These are phyloP conservation scores for Citropsis articulata DNA, from an alignment of 345 rosid species.

Conservation along the genomic window DNA sequence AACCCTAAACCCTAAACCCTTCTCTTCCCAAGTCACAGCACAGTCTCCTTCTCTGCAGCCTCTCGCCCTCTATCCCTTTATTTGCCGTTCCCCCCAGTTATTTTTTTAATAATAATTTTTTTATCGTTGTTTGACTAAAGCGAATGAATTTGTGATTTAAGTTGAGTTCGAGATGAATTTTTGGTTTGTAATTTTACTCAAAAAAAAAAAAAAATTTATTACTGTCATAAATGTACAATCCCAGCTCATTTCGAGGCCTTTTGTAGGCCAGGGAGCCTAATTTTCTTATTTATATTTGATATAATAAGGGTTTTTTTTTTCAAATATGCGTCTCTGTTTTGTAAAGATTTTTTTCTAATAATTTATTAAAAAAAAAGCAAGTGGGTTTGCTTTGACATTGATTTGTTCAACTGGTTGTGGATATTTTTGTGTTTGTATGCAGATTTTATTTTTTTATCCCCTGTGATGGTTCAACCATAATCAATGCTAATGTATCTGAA, in stretches of 20 bases:
- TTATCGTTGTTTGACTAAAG: background rate
- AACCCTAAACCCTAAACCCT: background rate
- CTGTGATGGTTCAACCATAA: background rate
- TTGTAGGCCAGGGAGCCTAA: background rate
- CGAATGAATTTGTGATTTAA: background rate
- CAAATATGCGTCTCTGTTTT: background rate
- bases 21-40: background rate
- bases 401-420: background rate
- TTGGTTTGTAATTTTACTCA: background rate
- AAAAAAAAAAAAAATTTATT: background rate
- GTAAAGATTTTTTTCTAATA: too few species aligned
- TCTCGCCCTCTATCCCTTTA: background rate
- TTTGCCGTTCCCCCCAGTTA: background rate
- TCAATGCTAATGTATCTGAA: conserved; percentile 15
- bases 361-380: too few species aligned
- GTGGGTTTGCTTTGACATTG: background rate
- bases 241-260: background rate
- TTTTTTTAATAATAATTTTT: too few species aligned
- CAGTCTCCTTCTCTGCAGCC: background rate
- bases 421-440: background rate
- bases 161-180: background rate
- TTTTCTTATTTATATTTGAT: background rate
- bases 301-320: too few species aligned
- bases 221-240: background rate
- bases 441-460: background rate